These are phyloP conservation scores for Blepharisma undulans DNA, from an alignment of 169 alveolate species.

Conservation along the genomic window DNA sequence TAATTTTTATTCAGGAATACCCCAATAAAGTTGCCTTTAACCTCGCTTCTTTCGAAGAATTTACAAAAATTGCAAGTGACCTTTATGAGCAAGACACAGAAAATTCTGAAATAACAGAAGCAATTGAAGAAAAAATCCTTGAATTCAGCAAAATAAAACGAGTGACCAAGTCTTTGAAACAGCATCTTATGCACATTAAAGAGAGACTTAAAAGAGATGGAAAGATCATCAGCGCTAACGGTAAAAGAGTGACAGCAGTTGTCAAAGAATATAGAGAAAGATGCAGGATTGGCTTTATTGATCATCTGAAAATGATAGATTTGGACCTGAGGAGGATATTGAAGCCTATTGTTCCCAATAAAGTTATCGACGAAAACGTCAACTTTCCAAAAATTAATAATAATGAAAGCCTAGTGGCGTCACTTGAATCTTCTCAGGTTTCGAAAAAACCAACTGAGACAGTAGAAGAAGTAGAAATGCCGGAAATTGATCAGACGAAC, in stretches of 20 bases:
- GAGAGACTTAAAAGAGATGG: background rate
- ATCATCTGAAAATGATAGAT: background rate
- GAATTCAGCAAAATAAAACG: background rate
- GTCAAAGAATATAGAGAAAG: slow-evolving; percentile 14
- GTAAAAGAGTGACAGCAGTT: background rate
- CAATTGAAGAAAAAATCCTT: background rate
- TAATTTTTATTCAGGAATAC: background rate
- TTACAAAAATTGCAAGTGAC: background rate
- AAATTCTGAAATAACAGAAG: background rate
- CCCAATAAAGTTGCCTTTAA: slow-evolving; percentile 3
- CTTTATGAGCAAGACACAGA: slow-evolving; percentile 17
- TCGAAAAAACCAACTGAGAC: background rate
- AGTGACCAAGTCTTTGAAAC: background rate
- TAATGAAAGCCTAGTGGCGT: background rate
- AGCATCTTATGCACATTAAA: background rate
- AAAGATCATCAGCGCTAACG: background rate
- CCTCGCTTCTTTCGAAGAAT: background rate
- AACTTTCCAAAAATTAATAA: background rate
- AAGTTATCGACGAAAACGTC: slow-evolving; percentile 18
- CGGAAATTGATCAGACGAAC: too few species aligned
- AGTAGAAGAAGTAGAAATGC: background rate
- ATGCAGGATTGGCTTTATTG: background rate
- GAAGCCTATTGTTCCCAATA: slow-evolving; percentile 12
- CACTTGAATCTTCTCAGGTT: background rate
- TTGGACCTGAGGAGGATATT: slow-evolving; percentile 8